These are phyloP conservation scores for Moesziomyces antarcticus DNA, from an alignment of 1,284 basidiomycete genomes.

Conservation along the genomic window DNA sequence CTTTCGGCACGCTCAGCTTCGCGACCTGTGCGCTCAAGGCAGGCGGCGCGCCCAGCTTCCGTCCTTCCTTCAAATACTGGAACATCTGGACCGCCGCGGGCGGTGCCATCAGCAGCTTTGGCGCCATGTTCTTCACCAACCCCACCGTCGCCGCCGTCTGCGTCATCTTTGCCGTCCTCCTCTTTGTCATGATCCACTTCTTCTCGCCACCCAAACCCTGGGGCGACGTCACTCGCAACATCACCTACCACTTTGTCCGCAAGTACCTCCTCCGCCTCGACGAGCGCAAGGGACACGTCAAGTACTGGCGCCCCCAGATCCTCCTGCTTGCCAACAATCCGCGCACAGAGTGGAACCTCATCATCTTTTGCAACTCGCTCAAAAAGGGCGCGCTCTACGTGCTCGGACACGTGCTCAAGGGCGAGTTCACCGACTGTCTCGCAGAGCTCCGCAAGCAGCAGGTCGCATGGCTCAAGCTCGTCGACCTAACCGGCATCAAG, in stretches of 20 bases:
- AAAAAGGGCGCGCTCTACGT: conserved; percentile 67
- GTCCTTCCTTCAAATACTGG: conserved; percentile 67
- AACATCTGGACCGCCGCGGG: conserved; percentile 67
- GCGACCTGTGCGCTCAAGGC: conserved; percentile 67
- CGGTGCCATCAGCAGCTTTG: conserved; percentile 58
- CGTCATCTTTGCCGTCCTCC: conserved; percentile 58
- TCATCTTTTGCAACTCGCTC: conserved; percentile 68
- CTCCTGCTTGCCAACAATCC: conserved; percentile 66
- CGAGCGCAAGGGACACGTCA: conserved; percentile 67
- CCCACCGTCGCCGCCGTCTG: conserved; percentile 54
- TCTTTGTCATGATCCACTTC: conserved; percentile 65
- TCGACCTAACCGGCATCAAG: conserved; percentile 65
- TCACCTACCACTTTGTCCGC: conserved; percentile 66
- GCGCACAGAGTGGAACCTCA: conserved; percentile 65
- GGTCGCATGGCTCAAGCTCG: conserved; percentile 67
- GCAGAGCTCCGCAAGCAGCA: conserved; percentile 64
- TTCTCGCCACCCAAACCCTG: conserved; percentile 66
- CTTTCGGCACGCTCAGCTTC: conserved; percentile 64
- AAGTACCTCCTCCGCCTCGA: conserved; percentile 66
- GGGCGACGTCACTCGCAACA: conserved; percentile 67
- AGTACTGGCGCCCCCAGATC: conserved; percentile 67
- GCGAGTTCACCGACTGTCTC: conserved; percentile 65
- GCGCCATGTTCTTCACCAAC: conserved; percentile 67
- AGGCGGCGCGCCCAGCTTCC: conserved; percentile 66
- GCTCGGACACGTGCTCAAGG: conserved; percentile 66